Percentiles rank a stretch among this genome's conserved stretches.
Conservation (phyloP, 495 filamentous ascomycete species). For the Usnea hakonensis region DNA sequence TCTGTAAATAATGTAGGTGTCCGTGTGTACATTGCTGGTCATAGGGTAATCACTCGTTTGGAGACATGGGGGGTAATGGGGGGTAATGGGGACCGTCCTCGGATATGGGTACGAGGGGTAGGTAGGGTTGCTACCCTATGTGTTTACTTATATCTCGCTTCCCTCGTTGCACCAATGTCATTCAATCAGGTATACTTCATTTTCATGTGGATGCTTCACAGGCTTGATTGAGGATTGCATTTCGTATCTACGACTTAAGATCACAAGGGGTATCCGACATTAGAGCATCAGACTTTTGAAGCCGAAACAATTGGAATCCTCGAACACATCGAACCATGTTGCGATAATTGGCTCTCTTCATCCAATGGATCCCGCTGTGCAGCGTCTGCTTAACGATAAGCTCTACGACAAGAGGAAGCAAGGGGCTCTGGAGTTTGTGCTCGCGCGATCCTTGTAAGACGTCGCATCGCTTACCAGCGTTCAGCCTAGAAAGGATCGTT, state of each 20-base stretch:
- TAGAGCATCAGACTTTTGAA: neutral
- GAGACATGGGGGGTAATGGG: neutral
- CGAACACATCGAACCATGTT: neutral
- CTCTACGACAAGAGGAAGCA: conserved; percentile 96
- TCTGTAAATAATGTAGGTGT: neutral
- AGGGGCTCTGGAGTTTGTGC: conserved; percentile 87
- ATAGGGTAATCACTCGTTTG: too few species aligned
- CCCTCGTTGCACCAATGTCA: too few species aligned
- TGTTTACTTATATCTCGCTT: too few species aligned
- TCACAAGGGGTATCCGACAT: neutral
- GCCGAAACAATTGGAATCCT: neutral
- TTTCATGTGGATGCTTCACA: too few species aligned
- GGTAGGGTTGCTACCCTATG: neutral
- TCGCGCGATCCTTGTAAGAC: neutral
- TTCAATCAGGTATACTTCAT: too few species aligned
- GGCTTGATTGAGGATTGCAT: neutral
- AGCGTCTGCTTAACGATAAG: conserved; percentile 92
- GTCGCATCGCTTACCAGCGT: conserved; percentile 13
- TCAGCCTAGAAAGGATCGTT: conserved; percentile 81
- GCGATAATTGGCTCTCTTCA: conserved; percentile 6
- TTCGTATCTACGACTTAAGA: neutral
- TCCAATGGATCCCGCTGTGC: conserved; percentile 79
- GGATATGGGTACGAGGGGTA: too few species aligned
- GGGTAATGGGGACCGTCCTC: neutral
- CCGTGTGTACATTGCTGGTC: too few species aligned